Conservation (phyloP, 768 basidiomycete species). For the Amanita inopinata region DNA sequence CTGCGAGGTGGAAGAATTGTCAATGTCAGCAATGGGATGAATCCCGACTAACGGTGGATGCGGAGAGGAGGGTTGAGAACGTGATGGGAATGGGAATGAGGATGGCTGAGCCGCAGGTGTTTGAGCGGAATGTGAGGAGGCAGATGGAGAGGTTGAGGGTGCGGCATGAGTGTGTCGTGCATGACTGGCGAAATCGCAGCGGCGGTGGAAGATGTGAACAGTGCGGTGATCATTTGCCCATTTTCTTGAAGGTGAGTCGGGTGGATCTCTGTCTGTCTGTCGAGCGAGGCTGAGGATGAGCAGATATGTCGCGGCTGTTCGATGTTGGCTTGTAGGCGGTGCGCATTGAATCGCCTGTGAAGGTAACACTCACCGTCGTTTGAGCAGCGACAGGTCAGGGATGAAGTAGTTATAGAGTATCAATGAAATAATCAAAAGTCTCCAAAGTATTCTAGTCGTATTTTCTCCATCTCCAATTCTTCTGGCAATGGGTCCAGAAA, state of each 20-base stretch:
- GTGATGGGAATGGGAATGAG: conserved; percentile 1
- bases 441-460: too few species aligned
- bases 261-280: background rate
- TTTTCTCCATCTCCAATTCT: too few species aligned
- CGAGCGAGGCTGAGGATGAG: background rate
- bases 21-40: conserved; percentile 60
- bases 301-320: conserved; percentile 1
- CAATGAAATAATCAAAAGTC: too few species aligned
- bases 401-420: too few species aligned
- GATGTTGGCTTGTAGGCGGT: conserved; percentile 6
- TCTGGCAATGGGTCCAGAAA: too few species aligned
- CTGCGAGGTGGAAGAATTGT: conserved; percentile 53
- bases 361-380: too few species aligned
- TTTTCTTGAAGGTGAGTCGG: background rate
- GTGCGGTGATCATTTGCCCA: background rate
- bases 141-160: conserved; percentile 1
- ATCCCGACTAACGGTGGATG: conserved; percentile 2
- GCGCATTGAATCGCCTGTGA: conserved; percentile 6
- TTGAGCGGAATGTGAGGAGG: background rate
- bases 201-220: conserved; percentile 5
- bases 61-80: conserved; percentile 4
- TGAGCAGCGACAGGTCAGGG: too few species aligned
- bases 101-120: background rate
- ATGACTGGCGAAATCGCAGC: background rate
- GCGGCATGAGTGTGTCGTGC: conserved; percentile 1